Evolutionary conservation across 331 rosid species (phyloP).

Genomic region (Acacia pycnantha): DNA sequence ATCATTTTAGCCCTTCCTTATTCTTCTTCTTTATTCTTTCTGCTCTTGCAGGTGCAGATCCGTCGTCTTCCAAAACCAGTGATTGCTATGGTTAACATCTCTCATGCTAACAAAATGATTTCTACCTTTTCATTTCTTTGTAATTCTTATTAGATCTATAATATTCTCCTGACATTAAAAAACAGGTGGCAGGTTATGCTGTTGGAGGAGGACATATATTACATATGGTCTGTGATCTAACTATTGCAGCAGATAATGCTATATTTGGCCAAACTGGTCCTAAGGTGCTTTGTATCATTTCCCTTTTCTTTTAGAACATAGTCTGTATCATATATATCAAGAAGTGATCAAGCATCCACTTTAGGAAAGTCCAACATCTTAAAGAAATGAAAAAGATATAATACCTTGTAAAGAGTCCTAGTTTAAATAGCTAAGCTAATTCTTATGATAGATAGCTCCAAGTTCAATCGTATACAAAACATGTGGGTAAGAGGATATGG

Average conservation of each 20-base stretch:
- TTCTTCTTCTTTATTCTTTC: slow-evolving; percentile 10
- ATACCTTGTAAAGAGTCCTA: too few relatives aligned
- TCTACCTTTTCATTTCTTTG: neutral
- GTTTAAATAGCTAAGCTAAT: neutral
- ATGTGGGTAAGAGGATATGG: neutral
- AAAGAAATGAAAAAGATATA: neutral
- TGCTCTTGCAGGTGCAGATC: slow-evolving; percentile 62
- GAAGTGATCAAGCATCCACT: slow-evolving; percentile 1
- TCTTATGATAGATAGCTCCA: neutral
- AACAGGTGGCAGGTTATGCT: slow-evolving; percentile 95
- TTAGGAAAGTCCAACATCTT: neutral
- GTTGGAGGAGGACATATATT: slow-evolving; percentile 89
- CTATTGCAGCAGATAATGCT: slow-evolving; percentile 77
- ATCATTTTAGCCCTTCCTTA: neutral
- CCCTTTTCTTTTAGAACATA: neutral
- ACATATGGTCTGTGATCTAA: slow-evolving; percentile 86
- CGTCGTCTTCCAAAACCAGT: slow-evolving; percentile 98
- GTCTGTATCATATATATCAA: neutral
- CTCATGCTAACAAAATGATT: neutral
- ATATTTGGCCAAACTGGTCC: slow-evolving; percentile 98
- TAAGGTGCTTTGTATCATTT: slow-evolving; percentile 52
- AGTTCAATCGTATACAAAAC: neutral
- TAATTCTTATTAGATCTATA: slow-evolving; percentile 10
- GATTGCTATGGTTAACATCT: slow-evolving; percentile 66
- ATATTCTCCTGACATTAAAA: slow-evolving; percentile 24